Conservation (phyloP, 192 early-diverging fungal genomes). For the Entomortierella chlamydospora region DNA sequence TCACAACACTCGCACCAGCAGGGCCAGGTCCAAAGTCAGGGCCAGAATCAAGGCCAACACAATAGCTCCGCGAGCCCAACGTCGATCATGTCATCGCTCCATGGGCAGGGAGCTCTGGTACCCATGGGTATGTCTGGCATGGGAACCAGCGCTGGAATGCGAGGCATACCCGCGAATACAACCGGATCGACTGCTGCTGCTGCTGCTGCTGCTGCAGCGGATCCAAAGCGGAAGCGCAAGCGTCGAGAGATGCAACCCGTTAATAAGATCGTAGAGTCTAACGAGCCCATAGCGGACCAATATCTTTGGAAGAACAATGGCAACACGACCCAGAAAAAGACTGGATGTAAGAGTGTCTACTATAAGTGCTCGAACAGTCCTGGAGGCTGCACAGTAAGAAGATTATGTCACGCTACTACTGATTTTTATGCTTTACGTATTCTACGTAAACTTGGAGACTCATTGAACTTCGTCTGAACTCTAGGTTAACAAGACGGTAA, state of each 20-base stretch:
- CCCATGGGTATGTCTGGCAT: conserved; percentile 15
- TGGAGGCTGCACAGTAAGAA: conserved; percentile 56
- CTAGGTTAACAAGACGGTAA: conserved; percentile 69
- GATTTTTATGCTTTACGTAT: too few relatives aligned
- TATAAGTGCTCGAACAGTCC: conserved; percentile 70
- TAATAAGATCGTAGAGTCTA: conserved; percentile 68
- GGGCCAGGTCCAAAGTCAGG: not conserved
- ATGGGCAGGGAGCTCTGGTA: not conserved
- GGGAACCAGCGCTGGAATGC: not conserved
- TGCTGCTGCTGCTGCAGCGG: conserved; percentile 3
- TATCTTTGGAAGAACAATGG: conserved; percentile 72
- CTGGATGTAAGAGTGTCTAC: conserved; percentile 68
- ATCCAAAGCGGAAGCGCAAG: conserved; percentile 60
- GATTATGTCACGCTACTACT: not conserved
- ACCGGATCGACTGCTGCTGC: conserved; percentile 4
- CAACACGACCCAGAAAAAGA: conserved; percentile 68
- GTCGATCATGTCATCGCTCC: conserved; percentile 10
- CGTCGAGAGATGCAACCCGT: conserved; percentile 71
- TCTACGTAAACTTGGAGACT: not conserved
- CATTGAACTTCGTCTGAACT: not conserved
- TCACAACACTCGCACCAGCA: too few relatives aligned
- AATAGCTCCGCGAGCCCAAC: not conserved
- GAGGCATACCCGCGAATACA: not conserved
- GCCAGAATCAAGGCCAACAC: not conserved
- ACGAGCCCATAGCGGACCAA: conserved; percentile 61